A percentile compares a stretch with the other conserved stretches of the same genome.
Conservation (phyloP, 2,329 filamentous ascomycete genomes). For the Sporothrix pseudoabietina region DNA sequence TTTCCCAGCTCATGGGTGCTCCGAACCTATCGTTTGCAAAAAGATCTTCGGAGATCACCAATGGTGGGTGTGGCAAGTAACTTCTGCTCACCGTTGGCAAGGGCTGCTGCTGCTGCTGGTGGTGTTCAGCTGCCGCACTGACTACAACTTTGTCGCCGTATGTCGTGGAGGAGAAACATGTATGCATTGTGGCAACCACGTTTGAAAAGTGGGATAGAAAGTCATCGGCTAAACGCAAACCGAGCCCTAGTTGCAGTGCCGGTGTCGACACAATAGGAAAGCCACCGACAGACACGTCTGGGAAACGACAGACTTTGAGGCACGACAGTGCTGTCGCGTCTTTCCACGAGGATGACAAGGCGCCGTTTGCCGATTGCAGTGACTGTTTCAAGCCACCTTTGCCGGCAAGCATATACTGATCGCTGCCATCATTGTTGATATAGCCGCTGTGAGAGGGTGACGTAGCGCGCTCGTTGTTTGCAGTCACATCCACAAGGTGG, state of each 20-base stretch:
- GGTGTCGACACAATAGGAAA: slow-evolving; percentile 47
- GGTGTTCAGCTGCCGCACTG: background rate
- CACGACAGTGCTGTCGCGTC: slow-evolving; percentile 32
- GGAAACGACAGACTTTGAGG: slow-evolving; percentile 47
- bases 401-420: background rate
- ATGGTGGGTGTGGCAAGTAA: slow-evolving; percentile 22
- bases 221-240: slow-evolving; percentile 48
- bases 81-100: background rate
- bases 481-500: slow-evolving; percentile 39
- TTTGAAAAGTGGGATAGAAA: slow-evolving; percentile 43
- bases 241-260: slow-evolving; percentile 48
- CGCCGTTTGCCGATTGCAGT: background rate
- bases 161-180: background rate
- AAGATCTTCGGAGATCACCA: slow-evolving; percentile 17
- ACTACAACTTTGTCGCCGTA: background rate
- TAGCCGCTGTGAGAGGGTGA: background rate
- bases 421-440: background rate
- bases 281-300: slow-evolving; percentile 47
- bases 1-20: slow-evolving; percentile 20
- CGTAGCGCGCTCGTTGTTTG: background rate
- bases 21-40: background rate
- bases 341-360: slow-evolving; percentile 33
- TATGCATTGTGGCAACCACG: slow-evolving; percentile 12
- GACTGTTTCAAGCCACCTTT: slow-evolving; percentile 20
- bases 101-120: background rate